A percentile compares a stretch with the other conserved stretches of the same genome.
Evolutionary conservation across 495 filamentous ascomycete genomes (phyloP).

Genomic region (Penicillium egyptiacum): DNA sequence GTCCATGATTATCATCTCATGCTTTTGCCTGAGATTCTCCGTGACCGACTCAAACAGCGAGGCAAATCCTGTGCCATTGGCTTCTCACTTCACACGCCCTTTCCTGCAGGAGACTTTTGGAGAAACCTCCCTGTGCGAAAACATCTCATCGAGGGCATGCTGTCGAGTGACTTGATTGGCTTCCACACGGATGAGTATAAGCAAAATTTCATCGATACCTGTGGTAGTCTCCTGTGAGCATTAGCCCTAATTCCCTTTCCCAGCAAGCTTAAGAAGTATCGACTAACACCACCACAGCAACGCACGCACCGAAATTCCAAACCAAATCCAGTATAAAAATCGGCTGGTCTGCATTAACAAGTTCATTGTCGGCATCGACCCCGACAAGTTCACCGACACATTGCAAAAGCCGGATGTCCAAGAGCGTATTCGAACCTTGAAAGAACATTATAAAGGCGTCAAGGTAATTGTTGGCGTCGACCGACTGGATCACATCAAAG

Average conservation of each 20-base stretch:
- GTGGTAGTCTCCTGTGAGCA: conserved; percentile 74
- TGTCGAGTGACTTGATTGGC: conserved; percentile 84
- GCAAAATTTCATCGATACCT: conserved; percentile 83
- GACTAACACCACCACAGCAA: conserved; percentile 14
- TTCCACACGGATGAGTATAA: conserved; percentile 97
- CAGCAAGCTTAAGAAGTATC: not conserved
- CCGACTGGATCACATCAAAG: conserved; percentile 93
- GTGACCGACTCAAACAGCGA: conserved; percentile 69
- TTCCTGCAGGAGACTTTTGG: conserved; percentile 91
- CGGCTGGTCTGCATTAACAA: conserved; percentile 73
- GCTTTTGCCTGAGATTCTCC: conserved; percentile 82
- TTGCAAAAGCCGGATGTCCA: conserved; percentile 71
- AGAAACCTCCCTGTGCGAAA: conserved; percentile 85
- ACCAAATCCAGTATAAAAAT: conserved; percentile 74
- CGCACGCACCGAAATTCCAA: conserved; percentile 42
- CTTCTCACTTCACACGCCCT: conserved; percentile 94
- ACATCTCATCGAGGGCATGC: conserved; percentile 72
- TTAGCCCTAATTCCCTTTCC: conserved; percentile 53
- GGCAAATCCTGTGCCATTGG: conserved; percentile 81
- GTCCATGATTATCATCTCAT: conserved; percentile 97
- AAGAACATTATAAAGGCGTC: conserved; percentile 79
- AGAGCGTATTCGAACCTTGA: conserved; percentile 71
- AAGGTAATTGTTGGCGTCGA: conserved; percentile 94
- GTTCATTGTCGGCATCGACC: conserved; percentile 92
- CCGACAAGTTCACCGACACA: conserved; percentile 81